Percentiles rank a stretch among this genome's conserved stretches.
phyloP scores from a whole-genome alignment of 768 basidiomycete genomes.

The Pholiota molesta region DNA sequence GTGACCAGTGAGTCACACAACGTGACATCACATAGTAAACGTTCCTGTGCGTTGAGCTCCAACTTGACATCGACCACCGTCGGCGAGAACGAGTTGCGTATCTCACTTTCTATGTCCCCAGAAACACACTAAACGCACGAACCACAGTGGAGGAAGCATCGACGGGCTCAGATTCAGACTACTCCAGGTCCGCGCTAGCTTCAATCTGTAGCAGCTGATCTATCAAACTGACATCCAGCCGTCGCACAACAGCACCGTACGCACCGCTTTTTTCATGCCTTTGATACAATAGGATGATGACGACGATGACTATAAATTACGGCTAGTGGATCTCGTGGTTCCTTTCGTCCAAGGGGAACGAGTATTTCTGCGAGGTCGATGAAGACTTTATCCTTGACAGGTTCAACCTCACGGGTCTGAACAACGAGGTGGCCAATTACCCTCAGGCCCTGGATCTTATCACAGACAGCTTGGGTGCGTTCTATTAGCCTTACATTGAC shows the following conservation, averaged over 20 bases:
- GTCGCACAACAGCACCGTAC: slow-evolving; percentile 38
- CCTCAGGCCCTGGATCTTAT: slow-evolving; percentile 93
- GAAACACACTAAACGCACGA: background rate
- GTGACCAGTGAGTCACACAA: background rate
- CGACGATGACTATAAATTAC: background rate
- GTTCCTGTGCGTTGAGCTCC: background rate
- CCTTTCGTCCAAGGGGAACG: slow-evolving; percentile 95
- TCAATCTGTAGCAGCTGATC: slow-evolving; percentile 17
- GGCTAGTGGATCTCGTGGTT: slow-evolving; percentile 97
- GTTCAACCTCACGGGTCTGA: slow-evolving; percentile 97
- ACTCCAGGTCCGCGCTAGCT: slow-evolving; percentile 78
- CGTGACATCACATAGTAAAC: background rate
- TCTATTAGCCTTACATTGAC: background rate
- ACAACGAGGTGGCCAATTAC: slow-evolving; percentile 96
- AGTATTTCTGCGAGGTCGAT: slow-evolving; percentile 99
- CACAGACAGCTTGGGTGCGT: slow-evolving; percentile 89
- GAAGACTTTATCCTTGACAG: slow-evolving; percentile 98
- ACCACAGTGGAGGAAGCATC: slow-evolving; percentile 79
- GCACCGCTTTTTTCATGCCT: background rate
- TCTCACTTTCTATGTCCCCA: background rate
- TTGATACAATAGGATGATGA: too few species aligned
- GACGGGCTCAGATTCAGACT: slow-evolving; percentile 93
- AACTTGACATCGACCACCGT: background rate
- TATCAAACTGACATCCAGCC: slow-evolving; percentile 12
- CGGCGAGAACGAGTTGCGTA: slow-evolving; percentile 1